Conservation (phyloP, 2,329 filamentous ascomycete genomes). For the Acrocalymma vagum region DNA sequence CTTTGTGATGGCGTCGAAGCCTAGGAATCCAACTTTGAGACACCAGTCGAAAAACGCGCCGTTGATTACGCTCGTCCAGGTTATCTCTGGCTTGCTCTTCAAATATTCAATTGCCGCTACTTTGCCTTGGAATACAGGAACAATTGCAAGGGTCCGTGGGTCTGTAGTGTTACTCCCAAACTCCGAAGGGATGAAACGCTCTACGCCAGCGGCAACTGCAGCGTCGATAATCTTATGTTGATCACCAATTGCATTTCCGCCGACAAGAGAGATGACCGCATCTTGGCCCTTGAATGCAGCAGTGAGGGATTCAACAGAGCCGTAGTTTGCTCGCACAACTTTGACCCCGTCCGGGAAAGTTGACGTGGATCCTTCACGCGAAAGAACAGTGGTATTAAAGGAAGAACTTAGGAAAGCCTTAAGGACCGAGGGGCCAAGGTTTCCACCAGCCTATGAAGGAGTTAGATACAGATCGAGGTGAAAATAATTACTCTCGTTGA, state of each 20-base stretch:
- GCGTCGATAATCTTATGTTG: constrained; percentile 66
- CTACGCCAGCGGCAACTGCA: constrained; percentile 66
- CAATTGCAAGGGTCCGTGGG: constrained; percentile 43
- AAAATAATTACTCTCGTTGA: constrained; percentile 22
- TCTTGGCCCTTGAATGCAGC: constrained; percentile 64
- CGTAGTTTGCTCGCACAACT: constrained; percentile 59
- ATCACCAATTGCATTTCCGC: constrained; percentile 48
- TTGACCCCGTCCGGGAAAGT: constrained; percentile 50
- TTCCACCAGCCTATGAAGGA: constrained; percentile 44
- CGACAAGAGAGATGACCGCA: constrained; percentile 62
- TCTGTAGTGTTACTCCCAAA: constrained; percentile 57
- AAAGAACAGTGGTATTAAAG: constrained; percentile 66
- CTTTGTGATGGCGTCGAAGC: constrained; percentile 59
- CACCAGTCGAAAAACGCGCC: constrained; percentile 71
- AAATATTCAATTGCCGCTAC: constrained; percentile 60
- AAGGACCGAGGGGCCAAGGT: constrained; percentile 54
- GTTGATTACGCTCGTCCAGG: constrained; percentile 61
- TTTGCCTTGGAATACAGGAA: constrained; percentile 65
- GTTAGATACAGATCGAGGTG: constrained; percentile 8
- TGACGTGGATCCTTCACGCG: constrained; percentile 57
- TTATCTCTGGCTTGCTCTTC: constrained; percentile 57
- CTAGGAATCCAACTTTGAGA: constrained; percentile 59
- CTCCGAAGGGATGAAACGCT: constrained; percentile 69
- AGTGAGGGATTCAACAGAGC: constrained; percentile 57
- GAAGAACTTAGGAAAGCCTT: constrained; percentile 49